Conservation (phyloP, 805 yeast species). For the Yamadazyma paraphyllophila region DNA sequence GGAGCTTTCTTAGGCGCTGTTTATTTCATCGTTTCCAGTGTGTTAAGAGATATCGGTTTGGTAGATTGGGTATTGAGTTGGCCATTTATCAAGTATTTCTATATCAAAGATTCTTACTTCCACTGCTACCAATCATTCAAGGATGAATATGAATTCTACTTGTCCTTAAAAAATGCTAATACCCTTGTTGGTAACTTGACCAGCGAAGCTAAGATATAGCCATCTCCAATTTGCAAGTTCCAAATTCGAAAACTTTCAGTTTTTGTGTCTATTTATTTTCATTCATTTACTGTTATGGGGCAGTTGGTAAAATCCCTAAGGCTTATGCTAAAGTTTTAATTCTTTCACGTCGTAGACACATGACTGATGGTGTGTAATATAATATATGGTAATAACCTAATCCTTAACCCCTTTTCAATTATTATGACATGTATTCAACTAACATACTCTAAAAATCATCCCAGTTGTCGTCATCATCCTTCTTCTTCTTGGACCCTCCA, state of each 20-base stretch:
- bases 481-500: constrained; percentile 33
- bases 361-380: constrained; percentile 1
- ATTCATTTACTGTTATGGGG: neutral
- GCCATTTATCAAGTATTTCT: constrained; percentile 50
- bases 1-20: constrained; percentile 60
- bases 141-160: constrained; percentile 42
- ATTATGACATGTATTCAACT: neutral
- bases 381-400: neutral
- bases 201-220: constrained; percentile 7
- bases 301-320: no score
- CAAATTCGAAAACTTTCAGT: neutral
- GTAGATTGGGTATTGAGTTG: constrained; percentile 62
- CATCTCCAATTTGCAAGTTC: neutral
- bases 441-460: constrained; percentile 51
- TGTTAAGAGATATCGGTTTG: constrained; percentile 66
- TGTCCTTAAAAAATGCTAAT: constrained; percentile 10
- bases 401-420: neutral
- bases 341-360: neutral
- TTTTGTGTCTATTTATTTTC: neutral
- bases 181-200: constrained; percentile 7
- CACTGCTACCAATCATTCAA: constrained; percentile 44
- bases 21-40: constrained; percentile 52
- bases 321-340: neutral
- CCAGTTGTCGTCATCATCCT: constrained; percentile 63
- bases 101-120: constrained; percentile 61